phyloP scores from a whole-genome alignment of 345 rosid species.

The Hirschfeldia incana region DNA sequence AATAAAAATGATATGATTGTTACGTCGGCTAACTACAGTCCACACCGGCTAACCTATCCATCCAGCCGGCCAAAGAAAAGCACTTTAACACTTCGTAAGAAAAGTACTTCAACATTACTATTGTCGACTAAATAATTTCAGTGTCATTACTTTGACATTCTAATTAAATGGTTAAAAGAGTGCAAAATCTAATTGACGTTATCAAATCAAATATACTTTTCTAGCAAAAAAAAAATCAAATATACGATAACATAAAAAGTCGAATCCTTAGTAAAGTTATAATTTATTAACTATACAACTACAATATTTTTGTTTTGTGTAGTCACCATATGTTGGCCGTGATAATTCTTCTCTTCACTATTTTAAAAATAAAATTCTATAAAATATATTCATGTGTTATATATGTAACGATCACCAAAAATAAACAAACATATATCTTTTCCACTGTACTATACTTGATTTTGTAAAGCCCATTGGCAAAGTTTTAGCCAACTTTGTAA shows the following conservation, averaged over 20 bases:
- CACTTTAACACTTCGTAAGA: not conserved
- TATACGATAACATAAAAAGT: too few species aligned
- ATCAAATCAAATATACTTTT: not conserved
- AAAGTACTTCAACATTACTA: not conserved
- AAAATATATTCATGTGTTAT: not conserved
- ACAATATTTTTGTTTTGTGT: too few species aligned
- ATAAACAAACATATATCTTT: not conserved
- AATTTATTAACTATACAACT: too few species aligned
- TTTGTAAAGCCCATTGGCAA: not conserved
- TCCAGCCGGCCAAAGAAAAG: conserved; percentile 26
- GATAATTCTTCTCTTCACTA: not conserved
- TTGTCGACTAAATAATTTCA: not conserved
- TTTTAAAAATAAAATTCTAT: not conserved
- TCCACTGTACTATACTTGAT: not conserved
- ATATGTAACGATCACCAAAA: not conserved
- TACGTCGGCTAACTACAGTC: conserved; percentile 16
- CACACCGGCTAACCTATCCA: conserved; percentile 31
- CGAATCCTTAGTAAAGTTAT: too few species aligned
- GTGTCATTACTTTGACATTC: not conserved
- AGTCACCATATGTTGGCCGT: not conserved
- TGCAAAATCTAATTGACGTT: not conserved
- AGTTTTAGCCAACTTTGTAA: not conserved
- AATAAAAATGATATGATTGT: not conserved
- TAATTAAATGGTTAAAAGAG: not conserved
- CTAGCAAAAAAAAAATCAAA: too few species aligned